phyloP scores from a whole-genome alignment of 495 filamentous ascomycete genomes.

The Oidiodendron maius region DNA sequence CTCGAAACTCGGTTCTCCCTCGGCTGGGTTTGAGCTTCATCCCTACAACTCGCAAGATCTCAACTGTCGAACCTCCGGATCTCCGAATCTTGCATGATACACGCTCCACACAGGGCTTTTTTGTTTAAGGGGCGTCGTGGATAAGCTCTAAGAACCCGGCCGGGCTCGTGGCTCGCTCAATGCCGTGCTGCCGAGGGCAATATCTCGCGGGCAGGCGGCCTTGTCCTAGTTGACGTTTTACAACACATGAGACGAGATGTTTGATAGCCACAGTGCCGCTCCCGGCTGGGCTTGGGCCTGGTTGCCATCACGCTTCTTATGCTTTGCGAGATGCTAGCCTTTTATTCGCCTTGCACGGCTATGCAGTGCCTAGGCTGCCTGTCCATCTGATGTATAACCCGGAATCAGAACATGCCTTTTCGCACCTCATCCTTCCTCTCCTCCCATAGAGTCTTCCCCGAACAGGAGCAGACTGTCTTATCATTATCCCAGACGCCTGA shows the following conservation, averaged over 20 bases:
- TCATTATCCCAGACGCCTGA: slow-evolving; percentile 98
- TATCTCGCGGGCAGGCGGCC: no score
- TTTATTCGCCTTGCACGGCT: not conserved
- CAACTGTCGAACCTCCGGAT: not conserved
- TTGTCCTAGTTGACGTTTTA: no score
- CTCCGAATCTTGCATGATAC: slow-evolving; percentile 1
- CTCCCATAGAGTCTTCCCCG: slow-evolving; percentile 96
- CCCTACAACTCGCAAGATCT: not conserved
- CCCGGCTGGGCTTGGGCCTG: not conserved
- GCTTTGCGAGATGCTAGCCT: slow-evolving; percentile 8
- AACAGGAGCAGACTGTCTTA: slow-evolving; percentile 92
- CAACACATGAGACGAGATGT: slow-evolving; percentile 19
- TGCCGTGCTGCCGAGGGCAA: no score
- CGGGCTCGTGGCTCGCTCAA: no score
- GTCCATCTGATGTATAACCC: slow-evolving; percentile 22
- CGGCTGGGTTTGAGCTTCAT: slow-evolving; percentile 16
- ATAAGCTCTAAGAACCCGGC: no score
- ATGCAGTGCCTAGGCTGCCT: slow-evolving; percentile 12
- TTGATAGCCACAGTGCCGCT: slow-evolving; percentile 10
- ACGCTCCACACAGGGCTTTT: no score
- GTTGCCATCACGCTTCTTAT: slow-evolving; percentile 1
- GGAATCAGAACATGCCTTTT: slow-evolving; percentile 62
- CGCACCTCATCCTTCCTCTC: slow-evolving; percentile 84
- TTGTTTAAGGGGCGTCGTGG: no score
- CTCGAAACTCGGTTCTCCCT: slow-evolving; percentile 26